Evolutionary conservation across 306 rosid genomes (phyloP).

Genomic region (Medicago arabica): DNA sequence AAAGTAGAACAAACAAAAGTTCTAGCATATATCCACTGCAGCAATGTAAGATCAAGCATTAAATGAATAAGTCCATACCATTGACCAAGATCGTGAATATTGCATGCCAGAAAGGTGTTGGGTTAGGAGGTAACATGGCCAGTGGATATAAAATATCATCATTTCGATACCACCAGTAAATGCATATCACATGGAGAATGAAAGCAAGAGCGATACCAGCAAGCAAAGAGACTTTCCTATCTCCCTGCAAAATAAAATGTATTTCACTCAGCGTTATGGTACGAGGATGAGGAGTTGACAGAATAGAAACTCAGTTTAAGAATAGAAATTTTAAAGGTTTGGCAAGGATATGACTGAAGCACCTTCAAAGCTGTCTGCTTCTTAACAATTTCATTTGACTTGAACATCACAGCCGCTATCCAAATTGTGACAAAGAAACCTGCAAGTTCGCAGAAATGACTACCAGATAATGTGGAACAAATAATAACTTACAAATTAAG

Average conservation of each 20-base stretch:
- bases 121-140: constrained; percentile 83
- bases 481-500: constrained; percentile 4
- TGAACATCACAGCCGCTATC: constrained; percentile 90
- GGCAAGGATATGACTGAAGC: constrained; percentile 9
- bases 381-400: constrained; percentile 87
- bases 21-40: constrained; percentile 19
- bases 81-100: constrained; percentile 85
- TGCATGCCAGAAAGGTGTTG: constrained; percentile 88
- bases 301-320: constrained; percentile 6
- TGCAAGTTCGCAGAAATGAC: constrained; percentile 52
- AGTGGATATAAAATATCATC: constrained; percentile 82
- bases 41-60: neutral
- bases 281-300: neutral
- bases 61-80: constrained; percentile 58
- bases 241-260: constrained; percentile 69
- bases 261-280: constrained; percentile 7
- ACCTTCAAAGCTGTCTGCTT: constrained; percentile 98
- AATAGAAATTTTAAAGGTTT: constrained; percentile 37
- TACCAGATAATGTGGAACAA: constrained; percentile 11
- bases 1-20: constrained; percentile 2
- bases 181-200: constrained; percentile 71
- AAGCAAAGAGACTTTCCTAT: constrained; percentile 76
- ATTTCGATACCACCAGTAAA: constrained; percentile 86
- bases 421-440: constrained; percentile 90
- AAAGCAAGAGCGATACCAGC: constrained; percentile 59